phyloP scores from a whole-genome alignment of 2,329 filamentous ascomycete genomes.

The Dissoconium aciculare region DNA sequence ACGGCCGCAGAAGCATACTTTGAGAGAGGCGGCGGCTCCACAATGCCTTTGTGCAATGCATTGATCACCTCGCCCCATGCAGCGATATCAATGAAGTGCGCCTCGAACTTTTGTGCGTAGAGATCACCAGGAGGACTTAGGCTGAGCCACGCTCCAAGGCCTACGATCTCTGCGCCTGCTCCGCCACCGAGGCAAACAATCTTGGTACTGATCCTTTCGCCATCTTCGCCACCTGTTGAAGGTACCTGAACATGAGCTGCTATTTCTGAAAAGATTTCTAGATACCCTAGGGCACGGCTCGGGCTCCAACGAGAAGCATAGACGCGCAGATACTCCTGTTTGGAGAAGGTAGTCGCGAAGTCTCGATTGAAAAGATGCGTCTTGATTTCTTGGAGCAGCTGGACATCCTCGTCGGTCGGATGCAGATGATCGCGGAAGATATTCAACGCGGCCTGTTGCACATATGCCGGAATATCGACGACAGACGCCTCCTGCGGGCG shows the following conservation, averaged over 20 bases:
- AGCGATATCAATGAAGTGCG: slow-evolving; percentile 67
- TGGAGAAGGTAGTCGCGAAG: slow-evolving; percentile 65
- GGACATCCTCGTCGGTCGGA: slow-evolving; percentile 9
- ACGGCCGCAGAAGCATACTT: slow-evolving; percentile 35
- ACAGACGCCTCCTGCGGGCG: too few species aligned
- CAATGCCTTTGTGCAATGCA: slow-evolving; percentile 44
- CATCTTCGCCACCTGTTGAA: neutral
- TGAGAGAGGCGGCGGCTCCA: slow-evolving; percentile 32
- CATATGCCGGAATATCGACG: too few species aligned
- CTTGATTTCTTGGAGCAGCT: slow-evolving; percentile 67
- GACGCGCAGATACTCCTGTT: slow-evolving; percentile 54
- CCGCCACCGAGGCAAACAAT: slow-evolving; percentile 47
- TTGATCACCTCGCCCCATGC: slow-evolving; percentile 54
- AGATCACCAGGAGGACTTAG: neutral
- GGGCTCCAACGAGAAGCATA: slow-evolving; percentile 90
- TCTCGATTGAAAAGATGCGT: slow-evolving; percentile 72
- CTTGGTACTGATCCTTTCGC: neutral
- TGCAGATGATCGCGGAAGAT: slow-evolving; percentile 51
- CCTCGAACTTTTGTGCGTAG: slow-evolving; percentile 19
- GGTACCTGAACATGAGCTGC: neutral
- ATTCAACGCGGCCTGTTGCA: slow-evolving; percentile 58
- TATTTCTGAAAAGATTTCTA: slow-evolving; percentile 29
- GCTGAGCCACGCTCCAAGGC: slow-evolving; percentile 38
- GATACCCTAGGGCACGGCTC: slow-evolving; percentile 67
- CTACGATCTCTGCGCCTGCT: slow-evolving; percentile 51